These are phyloP conservation scores for Calonectria pteridis DNA, from an alignment of 2,329 filamentous ascomycete species.

Conservation along the genomic window DNA sequence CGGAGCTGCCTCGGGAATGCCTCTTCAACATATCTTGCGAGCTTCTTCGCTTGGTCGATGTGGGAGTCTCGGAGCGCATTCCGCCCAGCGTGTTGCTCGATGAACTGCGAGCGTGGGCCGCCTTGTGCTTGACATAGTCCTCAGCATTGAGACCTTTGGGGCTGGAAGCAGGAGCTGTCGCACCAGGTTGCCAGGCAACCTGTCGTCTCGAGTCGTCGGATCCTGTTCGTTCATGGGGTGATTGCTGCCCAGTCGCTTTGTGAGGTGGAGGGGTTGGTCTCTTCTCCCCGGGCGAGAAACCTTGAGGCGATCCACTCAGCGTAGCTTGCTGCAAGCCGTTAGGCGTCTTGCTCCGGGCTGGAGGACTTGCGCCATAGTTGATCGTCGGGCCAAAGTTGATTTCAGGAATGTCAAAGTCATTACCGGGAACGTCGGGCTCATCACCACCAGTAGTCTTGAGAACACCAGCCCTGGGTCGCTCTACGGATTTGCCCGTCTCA, in stretches of 20 bases:
- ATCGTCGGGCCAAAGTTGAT: slow-evolving; percentile 91
- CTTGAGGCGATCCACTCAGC: slow-evolving; percentile 38
- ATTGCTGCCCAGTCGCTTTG: slow-evolving; percentile 13
- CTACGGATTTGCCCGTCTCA: slow-evolving; percentile 56
- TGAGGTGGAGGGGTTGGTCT: slow-evolving; percentile 39
- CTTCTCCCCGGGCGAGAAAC: slow-evolving; percentile 50
- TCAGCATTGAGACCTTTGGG: slow-evolving; percentile 77
- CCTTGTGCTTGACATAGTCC: slow-evolving; percentile 86
- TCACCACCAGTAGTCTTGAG: slow-evolving; percentile 80
- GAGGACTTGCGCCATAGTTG: slow-evolving; percentile 65
- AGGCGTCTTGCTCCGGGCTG: slow-evolving; percentile 48
- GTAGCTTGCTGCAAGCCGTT: slow-evolving; percentile 30
- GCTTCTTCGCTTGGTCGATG: slow-evolving; percentile 53
- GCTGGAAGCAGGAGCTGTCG: slow-evolving; percentile 61
- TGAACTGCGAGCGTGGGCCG: slow-evolving; percentile 70
- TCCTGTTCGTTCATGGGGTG: slow-evolving; percentile 59
- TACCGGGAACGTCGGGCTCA: slow-evolving; percentile 44
- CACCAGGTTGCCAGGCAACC: slow-evolving; percentile 84
- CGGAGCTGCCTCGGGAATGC: slow-evolving; percentile 59
- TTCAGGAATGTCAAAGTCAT: slow-evolving; percentile 71
- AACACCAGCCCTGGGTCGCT: slow-evolving; percentile 82
- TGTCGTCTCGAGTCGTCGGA: slow-evolving; percentile 72
- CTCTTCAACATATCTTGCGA: slow-evolving; percentile 56
- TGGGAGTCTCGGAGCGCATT: slow-evolving; percentile 41
- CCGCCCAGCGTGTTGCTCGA: slow-evolving; percentile 61